Base-by-base conservation (phyloP, 2,329 filamentous ascomycete genomes). In the Cercospora zeae-maydis region DNA sequence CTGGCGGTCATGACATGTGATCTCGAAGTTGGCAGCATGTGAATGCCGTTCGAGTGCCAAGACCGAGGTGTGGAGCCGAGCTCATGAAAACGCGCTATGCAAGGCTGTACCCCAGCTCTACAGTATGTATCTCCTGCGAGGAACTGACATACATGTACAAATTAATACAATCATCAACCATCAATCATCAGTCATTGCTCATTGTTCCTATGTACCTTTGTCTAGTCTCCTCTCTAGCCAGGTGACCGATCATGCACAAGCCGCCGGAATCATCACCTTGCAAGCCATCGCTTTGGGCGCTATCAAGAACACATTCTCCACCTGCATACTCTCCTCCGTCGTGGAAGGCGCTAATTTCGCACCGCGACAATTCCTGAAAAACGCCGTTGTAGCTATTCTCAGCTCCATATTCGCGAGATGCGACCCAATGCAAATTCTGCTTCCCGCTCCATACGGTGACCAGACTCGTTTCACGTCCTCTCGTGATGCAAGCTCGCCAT, bases 321-420 rank as follows among this genome's bases (percentile, higher is more conserved):
- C 58, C 42, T 67, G 56, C 67, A 70, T 70, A 31, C 61, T 64
- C 61, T 65, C 61, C 8, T 47, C 14, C 10, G 67, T 69, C 39
- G 59, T 68, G 24, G 61, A 49, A 11, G 58, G 36, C n/a, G 63
- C 53, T 45, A 70, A 13, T 10, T 33, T 61, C 4, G 67, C 64
- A 36, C 59, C 64, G 27, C 54, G 52, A 36, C 61, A 69, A 13
- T 59, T 53, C 11, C 66, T 61, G 58, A 68, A 71, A 47, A 71
- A 70, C 6, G 56, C 47, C 3, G 66, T 66, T 8, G 62, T 59
- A 2, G 64, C 63, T 10, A 64, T 55, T n/a, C 64, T 63, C 24
- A 69, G 21, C 55, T 69, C 67, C 62, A 70, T 65, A 11, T 64
- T 49, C 5, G 68, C 67, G 37, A 71, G 63, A 53, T 71, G 61